These are phyloP conservation scores for Pezicula neosporulosa DNA, from an alignment of 2,329 filamentous ascomycete genomes.

Conservation along the genomic window DNA sequence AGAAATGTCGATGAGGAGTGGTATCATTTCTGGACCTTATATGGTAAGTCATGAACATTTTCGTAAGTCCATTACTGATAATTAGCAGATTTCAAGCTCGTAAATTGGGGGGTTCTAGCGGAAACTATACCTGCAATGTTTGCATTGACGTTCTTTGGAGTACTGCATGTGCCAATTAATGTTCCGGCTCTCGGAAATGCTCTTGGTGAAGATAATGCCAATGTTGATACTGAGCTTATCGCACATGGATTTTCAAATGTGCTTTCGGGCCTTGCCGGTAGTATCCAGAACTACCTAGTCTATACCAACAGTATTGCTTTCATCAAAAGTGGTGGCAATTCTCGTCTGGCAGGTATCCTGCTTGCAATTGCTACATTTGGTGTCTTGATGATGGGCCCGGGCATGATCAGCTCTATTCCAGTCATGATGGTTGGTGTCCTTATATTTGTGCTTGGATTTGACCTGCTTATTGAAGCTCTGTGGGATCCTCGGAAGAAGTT, in stretches of 20 bases:
- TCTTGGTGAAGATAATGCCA: constrained; percentile 86
- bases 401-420: constrained; percentile 88
- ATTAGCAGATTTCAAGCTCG: constrained; percentile 66
- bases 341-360: constrained; percentile 79
- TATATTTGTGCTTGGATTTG: constrained; percentile 93
- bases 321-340: constrained; percentile 87
- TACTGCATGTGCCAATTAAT: constrained; percentile 96
- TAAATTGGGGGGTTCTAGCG: constrained; percentile 80
- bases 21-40: constrained; percentile 97
- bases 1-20: constrained; percentile 77
- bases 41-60: constrained; percentile 57
- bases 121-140: constrained; percentile 92
- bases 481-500: constrained; percentile 87
- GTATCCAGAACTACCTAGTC: constrained; percentile 94
- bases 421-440: constrained; percentile 95
- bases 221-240: constrained; percentile 86
- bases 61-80: constrained; percentile 10
- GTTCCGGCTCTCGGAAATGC: constrained; percentile 90
- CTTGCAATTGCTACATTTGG: constrained; percentile 76
- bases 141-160: constrained; percentile 93
- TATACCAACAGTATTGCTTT: constrained; percentile 98
- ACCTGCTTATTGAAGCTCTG: constrained; percentile 83
- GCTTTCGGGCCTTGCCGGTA: constrained; percentile 79
- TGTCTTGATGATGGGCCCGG: constrained; percentile 81
- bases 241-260: constrained; percentile 93